These are phyloP conservation scores for Lepidium campestre DNA, from an alignment of 441 rosid genomes.

Conservation along the genomic window DNA sequence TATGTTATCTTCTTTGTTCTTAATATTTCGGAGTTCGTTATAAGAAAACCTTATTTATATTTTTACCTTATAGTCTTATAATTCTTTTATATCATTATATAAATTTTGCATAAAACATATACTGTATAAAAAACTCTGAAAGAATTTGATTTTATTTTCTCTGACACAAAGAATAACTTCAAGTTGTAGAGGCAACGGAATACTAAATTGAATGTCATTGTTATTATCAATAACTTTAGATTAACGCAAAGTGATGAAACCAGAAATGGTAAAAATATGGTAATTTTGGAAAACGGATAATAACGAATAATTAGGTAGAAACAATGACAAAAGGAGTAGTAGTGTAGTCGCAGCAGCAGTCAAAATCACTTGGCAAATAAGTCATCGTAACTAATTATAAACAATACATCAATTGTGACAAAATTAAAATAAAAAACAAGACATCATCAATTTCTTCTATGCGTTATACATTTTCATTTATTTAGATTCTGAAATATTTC, in stretches of 20 bases:
- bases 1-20: too few relatives aligned
- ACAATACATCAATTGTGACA: too few relatives aligned
- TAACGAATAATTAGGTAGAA: background rate
- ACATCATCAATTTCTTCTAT: background rate
- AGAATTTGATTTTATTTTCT: background rate
- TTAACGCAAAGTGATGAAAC: constrained; percentile 10
- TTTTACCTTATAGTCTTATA: too few relatives aligned
- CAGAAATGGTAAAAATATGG: background rate
- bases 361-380: background rate
- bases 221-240: constrained; percentile 13
- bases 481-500: background rate
- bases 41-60: too few relatives aligned
- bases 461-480: background rate
- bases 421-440: too few relatives aligned
- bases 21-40: too few relatives aligned
- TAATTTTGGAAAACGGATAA: background rate
- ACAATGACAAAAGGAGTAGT: background rate
- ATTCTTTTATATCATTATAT: too few relatives aligned
- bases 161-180: background rate
- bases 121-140: too few relatives aligned
- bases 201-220: constrained; percentile 7
- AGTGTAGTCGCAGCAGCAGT: background rate
- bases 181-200: constrained; percentile 1
- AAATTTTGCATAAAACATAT: too few relatives aligned
- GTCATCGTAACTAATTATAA: background rate